These are phyloP conservation scores for Citrus medica DNA, from an alignment of 345 rosid genomes.

Conservation along the genomic window DNA sequence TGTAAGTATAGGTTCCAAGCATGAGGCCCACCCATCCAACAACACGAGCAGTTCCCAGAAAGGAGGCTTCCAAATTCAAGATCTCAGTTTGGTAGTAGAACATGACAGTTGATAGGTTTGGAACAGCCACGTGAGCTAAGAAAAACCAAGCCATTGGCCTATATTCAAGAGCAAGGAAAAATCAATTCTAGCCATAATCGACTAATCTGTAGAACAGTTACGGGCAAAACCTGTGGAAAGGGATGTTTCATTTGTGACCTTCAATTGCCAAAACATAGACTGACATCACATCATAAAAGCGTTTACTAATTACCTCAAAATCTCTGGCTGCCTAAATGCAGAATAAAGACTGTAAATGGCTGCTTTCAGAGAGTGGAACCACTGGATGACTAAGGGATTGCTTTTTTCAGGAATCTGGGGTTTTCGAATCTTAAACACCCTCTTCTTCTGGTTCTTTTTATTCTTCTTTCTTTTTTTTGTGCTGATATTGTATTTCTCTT, in stretches of 20 bases:
- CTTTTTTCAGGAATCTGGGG: conserved; percentile 28
- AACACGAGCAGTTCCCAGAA: conserved; percentile 84
- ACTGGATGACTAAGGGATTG: conserved; percentile 35
- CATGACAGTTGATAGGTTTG: conserved; percentile 91
- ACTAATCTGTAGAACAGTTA: background rate
- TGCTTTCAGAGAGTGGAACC: conserved; percentile 60
- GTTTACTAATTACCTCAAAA: conserved; percentile 56
- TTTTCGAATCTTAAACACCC: conserved; percentile 21
- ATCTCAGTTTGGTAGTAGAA: conserved; percentile 94
- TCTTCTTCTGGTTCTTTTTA: conserved; percentile 47
- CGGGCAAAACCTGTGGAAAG: background rate
- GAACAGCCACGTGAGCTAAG: conserved; percentile 78
- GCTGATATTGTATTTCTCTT: conserved; percentile 35
- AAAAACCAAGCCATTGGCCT: conserved; percentile 99
- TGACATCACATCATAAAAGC: background rate
- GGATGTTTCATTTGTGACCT: background rate
- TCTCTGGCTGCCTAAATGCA: conserved; percentile 78
- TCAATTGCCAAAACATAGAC: background rate
- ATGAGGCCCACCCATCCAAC: conserved; percentile 94
- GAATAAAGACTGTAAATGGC: conserved; percentile 55
- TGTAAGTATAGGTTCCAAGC: conserved; percentile 80
- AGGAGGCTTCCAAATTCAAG: conserved; percentile 81
- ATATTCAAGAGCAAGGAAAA: conserved; percentile 20
- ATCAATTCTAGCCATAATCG: conserved; percentile 20
- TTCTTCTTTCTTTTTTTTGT: conserved; percentile 68